A percentile compares a stretch with the other conserved stretches of the same genome.
Evolutionary conservation across 1,284 basidiomycete genomes (phyloP).

Genomic region (Tranzscheliella williamsii): DNA sequence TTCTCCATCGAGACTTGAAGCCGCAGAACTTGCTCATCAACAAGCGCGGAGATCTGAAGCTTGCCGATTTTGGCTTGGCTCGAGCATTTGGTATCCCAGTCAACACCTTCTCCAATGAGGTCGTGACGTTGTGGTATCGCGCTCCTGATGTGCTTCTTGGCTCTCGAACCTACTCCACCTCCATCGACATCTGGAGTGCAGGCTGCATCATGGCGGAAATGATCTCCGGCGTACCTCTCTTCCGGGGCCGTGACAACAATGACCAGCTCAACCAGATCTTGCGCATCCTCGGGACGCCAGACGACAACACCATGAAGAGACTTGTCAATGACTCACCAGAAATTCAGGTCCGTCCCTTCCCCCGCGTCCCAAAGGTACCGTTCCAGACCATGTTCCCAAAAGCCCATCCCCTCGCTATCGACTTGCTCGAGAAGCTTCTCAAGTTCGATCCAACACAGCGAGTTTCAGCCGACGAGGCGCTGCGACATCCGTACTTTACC

Average conservation of each 20-base stretch:
- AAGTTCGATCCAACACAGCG: slow-evolving; percentile 95
- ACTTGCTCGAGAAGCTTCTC: slow-evolving; percentile 89
- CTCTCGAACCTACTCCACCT: slow-evolving; percentile 95
- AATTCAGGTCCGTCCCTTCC: slow-evolving; percentile 82
- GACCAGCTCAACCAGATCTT: slow-evolving; percentile 98
- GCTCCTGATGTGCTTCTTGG: slow-evolving; percentile 97
- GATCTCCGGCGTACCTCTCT: slow-evolving; percentile 94
- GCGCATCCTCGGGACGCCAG: slow-evolving; percentile 93
- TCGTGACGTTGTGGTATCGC: slow-evolving; percentile 96
- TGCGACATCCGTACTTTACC: slow-evolving; percentile 89
- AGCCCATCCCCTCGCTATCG: slow-evolving; percentile 86
- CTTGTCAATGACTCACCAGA: slow-evolving; percentile 93
- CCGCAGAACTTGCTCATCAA: slow-evolving; percentile 98
- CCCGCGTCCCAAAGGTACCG: slow-evolving; percentile 86
- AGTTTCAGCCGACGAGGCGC: slow-evolving; percentile 86
- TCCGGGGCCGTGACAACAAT: slow-evolving; percentile 95
- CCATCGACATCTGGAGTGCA: slow-evolving; percentile 98
- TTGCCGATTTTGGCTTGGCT: slow-evolving; percentile 85
- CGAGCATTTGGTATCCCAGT: slow-evolving; percentile 68
- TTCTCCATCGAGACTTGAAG: slow-evolving; percentile 95
- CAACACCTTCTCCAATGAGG: slow-evolving; percentile 60
- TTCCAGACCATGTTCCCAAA: slow-evolving; percentile 88
- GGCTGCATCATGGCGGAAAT: slow-evolving; percentile 93
- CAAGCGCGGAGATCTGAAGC: slow-evolving; percentile 93
- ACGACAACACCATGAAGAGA: slow-evolving; percentile 83